These are phyloP conservation scores for Liquidambar formosana DNA, from an alignment of 164 flowering plant species.

Conservation along the genomic window DNA sequence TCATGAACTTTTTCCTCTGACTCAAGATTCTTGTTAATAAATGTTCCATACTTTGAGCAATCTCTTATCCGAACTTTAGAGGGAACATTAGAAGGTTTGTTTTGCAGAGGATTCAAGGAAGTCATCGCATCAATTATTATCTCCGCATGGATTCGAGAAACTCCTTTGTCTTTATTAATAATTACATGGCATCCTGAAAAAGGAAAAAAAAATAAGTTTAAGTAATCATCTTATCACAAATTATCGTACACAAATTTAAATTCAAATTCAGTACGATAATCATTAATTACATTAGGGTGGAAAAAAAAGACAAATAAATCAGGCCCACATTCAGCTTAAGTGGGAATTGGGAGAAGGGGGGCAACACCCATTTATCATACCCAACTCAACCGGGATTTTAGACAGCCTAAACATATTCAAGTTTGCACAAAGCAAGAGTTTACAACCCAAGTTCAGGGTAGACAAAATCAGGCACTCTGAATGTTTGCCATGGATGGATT, in stretches of 20 bases:
- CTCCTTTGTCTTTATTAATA: slow-evolving; percentile 78
- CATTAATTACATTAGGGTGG: neutral
- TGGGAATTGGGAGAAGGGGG: no score
- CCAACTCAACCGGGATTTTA: no score
- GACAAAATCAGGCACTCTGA: no score
- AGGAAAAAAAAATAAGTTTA: neutral
- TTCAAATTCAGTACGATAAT: neutral
- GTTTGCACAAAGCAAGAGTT: no score
- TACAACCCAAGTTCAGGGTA: no score
- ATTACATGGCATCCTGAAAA: slow-evolving; percentile 80
- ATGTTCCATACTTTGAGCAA: slow-evolving; percentile 86
- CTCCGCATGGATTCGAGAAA: slow-evolving; percentile 87
- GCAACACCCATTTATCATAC: no score
- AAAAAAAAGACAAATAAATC: neutral
- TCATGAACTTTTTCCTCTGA: slow-evolving; percentile 59
- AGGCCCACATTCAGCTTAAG: no score
- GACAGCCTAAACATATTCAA: no score
- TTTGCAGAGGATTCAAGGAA: slow-evolving; percentile 27
- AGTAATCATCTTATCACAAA: neutral
- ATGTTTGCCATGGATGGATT: neutral
- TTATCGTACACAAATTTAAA: no score
- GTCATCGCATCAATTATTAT: slow-evolving; percentile 62
- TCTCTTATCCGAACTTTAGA: slow-evolving; percentile 58
- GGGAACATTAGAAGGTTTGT: slow-evolving; percentile 27
- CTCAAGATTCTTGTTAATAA: slow-evolving; percentile 41